These are phyloP conservation scores for Cryptosporidium parvum DNA, from an alignment of 169 alveolate genomes.

Conservation along the genomic window DNA sequence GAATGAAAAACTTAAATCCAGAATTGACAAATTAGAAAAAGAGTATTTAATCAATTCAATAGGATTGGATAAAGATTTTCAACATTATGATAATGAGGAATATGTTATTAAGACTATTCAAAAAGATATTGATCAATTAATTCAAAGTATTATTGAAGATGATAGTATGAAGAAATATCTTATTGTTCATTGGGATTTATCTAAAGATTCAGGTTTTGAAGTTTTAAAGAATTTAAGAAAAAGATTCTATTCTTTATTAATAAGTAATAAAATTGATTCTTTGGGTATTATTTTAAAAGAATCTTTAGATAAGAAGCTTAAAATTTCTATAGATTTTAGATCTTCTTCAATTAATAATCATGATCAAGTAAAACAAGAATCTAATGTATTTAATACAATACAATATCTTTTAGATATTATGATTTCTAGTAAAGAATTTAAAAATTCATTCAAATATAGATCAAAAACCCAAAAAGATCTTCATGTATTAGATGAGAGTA, in stretches of 20 bases:
- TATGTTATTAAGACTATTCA: slow-evolving; percentile 2
- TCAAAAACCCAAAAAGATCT: neutral
- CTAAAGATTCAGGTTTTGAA: neutral
- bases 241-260: neutral
- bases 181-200: slow-evolving; percentile 24
- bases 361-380: neutral
- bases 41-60: neutral
- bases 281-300: slow-evolving; percentile 28
- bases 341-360: neutral
- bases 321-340: neutral
- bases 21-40: slow-evolving; percentile 38
- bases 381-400: neutral
- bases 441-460: neutral
- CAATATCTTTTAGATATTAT: neutral
- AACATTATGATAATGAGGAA: neutral
- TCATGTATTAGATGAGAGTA: neutral
- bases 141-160: slow-evolving; percentile 14
- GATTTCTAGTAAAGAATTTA: neutral
- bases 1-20: neutral
- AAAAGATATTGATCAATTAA: slow-evolving; percentile 45
- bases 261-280: slow-evolving; percentile 24
- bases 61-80: neutral
- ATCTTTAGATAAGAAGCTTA: slow-evolving; percentile 8
- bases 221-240: neutral
- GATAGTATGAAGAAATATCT: slow-evolving; percentile 13